phyloP scores from a whole-genome alignment of 2,329 filamentous ascomycete species.

The Phialophora chinensis region DNA sequence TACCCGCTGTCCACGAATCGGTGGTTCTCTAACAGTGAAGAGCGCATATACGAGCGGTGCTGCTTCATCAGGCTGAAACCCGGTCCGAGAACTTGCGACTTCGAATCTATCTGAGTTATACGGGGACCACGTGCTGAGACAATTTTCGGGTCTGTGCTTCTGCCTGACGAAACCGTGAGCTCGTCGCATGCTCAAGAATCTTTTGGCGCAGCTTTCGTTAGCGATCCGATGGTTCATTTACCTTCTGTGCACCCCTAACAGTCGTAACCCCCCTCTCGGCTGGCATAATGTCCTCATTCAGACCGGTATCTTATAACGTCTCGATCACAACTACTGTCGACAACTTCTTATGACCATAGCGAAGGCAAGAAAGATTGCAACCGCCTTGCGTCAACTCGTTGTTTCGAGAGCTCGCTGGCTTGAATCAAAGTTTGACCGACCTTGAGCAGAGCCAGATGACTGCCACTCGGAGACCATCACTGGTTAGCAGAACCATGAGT shows the following conservation, averaged over 20 bases:
- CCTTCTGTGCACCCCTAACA: not conserved
- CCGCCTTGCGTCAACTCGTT: not conserved
- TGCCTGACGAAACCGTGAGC: not conserved
- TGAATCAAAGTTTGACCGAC: not conserved
- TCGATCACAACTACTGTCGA: conserved; percentile 1
- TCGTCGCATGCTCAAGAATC: not conserved
- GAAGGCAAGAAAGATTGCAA: not conserved
- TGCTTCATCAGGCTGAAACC: not conserved
- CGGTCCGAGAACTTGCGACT: not conserved
- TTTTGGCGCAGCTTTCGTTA: not conserved
- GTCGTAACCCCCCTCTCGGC: not conserved
- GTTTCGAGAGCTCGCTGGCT: not conserved
- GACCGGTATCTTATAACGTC: not conserved
- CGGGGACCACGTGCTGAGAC: not conserved
- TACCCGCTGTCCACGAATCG: not conserved
- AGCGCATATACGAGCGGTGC: not conserved
- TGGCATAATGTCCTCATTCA: not conserved
- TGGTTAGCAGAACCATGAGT: conserved; percentile 22
- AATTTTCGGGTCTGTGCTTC: not conserved
- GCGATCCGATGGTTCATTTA: not conserved
- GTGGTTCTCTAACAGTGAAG: not conserved
- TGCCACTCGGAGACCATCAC: conserved; percentile 23
- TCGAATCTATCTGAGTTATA: not conserved
- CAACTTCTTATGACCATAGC: conserved; percentile 16
- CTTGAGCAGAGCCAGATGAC: conserved; percentile 22